Evolutionary conservation across 108 stramenopile species (phyloP), one percentile per base, ranked within the genome.

Genomic region (Skeletonema tropicum): DNA sequence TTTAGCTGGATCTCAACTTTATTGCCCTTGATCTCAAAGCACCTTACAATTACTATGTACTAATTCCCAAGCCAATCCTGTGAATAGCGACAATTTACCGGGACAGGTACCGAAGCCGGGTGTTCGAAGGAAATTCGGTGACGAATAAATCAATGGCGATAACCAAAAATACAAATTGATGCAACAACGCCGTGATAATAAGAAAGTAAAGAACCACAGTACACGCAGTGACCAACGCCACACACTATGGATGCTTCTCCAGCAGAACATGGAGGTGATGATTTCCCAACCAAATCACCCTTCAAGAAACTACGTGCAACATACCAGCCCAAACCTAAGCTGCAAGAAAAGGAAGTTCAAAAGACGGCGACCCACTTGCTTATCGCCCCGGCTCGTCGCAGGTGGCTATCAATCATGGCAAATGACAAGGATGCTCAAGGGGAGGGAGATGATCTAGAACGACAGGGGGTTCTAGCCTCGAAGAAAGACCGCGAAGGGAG

Each of bases 71-170:
- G 48, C 21, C 2, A n/a, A 19, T 49, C 10, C 11, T 35, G 38
- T 39, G n/a, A n/a, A n/a, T n/a, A 39, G 10, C 11, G 38, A 39
- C 38, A 39, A 39, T 12, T 39, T 39, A 39, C 38, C 9, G 11
- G 10, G 15, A 45, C 6, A 35, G 33, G 6, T 5, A 35, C 33
- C 5, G n/a, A 7, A 35, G 6, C 33, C 0, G n/a, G n/a, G n/a
- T n/a, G 13, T 12, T 41, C 12, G 42, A n/a, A 15, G 42, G 52
- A 55, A 55, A 55, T 15, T 55, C 0, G n/a, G n/a, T 15, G 21
- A 25, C 52, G 25, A 55, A 55, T 55, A 55, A 55, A 23, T n/a
- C 21, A 55, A 6, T 55, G 52, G 52, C 52, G 52, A 55, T 55
- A 55, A 10, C 19, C 52, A 55, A 55, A 55, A 55, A 12, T 0